Evolutionary conservation across 257 asterid genomes (phyloP).

Genomic region (Forsythia viridissima): DNA sequence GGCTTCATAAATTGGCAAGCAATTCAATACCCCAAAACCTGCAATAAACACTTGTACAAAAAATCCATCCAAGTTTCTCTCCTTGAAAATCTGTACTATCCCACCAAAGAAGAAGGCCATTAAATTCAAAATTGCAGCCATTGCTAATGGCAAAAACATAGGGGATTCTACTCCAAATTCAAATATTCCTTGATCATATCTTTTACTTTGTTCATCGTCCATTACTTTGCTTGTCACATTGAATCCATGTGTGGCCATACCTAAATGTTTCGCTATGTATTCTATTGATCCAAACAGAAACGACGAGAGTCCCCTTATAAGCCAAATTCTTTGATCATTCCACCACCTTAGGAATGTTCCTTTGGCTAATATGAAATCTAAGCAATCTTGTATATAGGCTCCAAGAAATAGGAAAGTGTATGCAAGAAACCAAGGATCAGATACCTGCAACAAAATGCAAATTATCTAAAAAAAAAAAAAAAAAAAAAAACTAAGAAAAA

Average conservation of each 20-base stretch:
- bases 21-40: constrained; percentile 54
- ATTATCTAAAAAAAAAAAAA: too few relatives aligned
- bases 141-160: constrained; percentile 58
- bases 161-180: constrained; percentile 71
- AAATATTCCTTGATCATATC: constrained; percentile 58
- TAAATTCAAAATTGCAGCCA: constrained; percentile 49
- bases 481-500: too few relatives aligned
- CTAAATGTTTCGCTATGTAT: constrained; percentile 46
- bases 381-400: constrained; percentile 65
- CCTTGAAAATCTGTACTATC: constrained; percentile 19
- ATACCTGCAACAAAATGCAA: constrained; percentile 37
- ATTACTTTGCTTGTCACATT: constrained; percentile 65
- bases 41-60: constrained; percentile 44
- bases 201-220: constrained; percentile 48
- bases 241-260: constrained; percentile 57
- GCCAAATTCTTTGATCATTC: constrained; percentile 88
- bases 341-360: constrained; percentile 70
- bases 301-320: constrained; percentile 52
- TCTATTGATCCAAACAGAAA: constrained; percentile 55
- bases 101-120: constrained; percentile 35
- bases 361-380: constrained; percentile 47
- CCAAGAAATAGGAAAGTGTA: constrained; percentile 59
- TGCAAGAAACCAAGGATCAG: constrained; percentile 55
- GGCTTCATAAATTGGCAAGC: constrained; percentile 71
- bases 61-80: constrained; percentile 26